Percentiles rank a stretch among this genome's conserved stretches.
phyloP scores from a whole-genome alignment of 2,329 filamentous ascomycete species.

The Pestalotiopsis sp. region DNA sequence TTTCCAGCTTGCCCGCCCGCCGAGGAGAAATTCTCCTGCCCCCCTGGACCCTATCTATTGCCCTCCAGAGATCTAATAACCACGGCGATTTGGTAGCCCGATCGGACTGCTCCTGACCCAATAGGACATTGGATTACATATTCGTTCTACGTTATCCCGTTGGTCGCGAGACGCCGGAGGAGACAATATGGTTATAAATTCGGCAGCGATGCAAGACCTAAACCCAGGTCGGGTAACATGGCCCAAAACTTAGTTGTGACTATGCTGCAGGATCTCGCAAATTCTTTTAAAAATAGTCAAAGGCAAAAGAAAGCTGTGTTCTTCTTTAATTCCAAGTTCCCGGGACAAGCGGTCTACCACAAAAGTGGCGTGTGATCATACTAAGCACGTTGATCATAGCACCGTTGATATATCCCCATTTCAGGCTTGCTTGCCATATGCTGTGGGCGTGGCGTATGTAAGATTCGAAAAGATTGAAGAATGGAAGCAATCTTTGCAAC shows the following conservation, averaged over 20 bases:
- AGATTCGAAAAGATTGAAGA: neutral
- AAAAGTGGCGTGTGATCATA: neutral
- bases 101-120: neutral
- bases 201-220: neutral
- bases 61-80: neutral
- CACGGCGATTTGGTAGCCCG: neutral
- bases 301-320: neutral
- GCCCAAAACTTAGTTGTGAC: neutral
- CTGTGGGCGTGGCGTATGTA: neutral
- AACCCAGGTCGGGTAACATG: neutral
- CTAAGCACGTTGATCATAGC: neutral
- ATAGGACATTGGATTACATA: neutral
- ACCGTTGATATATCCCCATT: neutral
- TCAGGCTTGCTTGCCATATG: neutral
- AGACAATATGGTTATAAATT: too few relatives aligned
- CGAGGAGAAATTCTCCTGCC: neutral
- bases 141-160: neutral
- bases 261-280: neutral
- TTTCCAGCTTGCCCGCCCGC: neutral
- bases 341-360: slow-evolving; percentile 2
- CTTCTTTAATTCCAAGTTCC: neutral
- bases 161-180: neutral
- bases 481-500: neutral
- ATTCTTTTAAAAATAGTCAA: neutral
- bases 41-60: neutral